These are phyloP conservation scores for Botryotinia narcissicola DNA, from an alignment of 2,329 filamentous ascomycete species.

Conservation along the genomic window DNA sequence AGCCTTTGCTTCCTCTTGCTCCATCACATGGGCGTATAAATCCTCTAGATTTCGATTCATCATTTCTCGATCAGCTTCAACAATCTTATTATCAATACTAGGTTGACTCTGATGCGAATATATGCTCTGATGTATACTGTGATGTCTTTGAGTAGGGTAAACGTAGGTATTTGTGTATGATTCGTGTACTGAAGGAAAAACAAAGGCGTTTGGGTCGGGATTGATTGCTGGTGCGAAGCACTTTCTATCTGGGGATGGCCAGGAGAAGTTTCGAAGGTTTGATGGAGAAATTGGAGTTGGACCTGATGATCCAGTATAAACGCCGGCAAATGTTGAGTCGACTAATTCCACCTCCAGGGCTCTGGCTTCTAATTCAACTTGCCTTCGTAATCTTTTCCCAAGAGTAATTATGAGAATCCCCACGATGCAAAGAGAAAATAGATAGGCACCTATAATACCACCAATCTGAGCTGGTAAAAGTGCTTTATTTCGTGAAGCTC, in stretches of 20 bases:
- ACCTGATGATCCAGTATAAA: slow-evolving; percentile 20
- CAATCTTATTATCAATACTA: slow-evolving; percentile 69
- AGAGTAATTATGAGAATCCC: slow-evolving; percentile 64
- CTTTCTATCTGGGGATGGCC: slow-evolving; percentile 44
- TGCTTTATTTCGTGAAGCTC: slow-evolving; percentile 57
- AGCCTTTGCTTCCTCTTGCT: slow-evolving; percentile 72
- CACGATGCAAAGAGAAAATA: slow-evolving; percentile 71
- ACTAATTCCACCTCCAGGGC: slow-evolving; percentile 38
- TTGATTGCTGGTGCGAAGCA: slow-evolving; percentile 21
- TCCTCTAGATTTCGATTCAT: slow-evolving; percentile 82
- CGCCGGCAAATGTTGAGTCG: slow-evolving; percentile 30
- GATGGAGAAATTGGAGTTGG: slow-evolving; percentile 34
- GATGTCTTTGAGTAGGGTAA: slow-evolving; percentile 43
- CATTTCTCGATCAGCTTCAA: slow-evolving; percentile 70
- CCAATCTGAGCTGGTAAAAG: slow-evolving; percentile 80
- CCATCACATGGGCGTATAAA: slow-evolving; percentile 89
- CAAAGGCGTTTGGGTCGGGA: slow-evolving; percentile 15
- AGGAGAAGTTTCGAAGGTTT: slow-evolving; percentile 47
- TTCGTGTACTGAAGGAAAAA: slow-evolving; percentile 26
- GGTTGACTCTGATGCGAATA: slow-evolving; percentile 32
- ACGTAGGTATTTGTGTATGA: slow-evolving; percentile 43
- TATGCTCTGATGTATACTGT: slow-evolving; percentile 21
- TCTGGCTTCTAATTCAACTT: slow-evolving; percentile 29
- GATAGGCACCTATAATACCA: slow-evolving; percentile 80
- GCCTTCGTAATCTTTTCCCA: slow-evolving; percentile 50